These are phyloP conservation scores for Yarrowia keelungensis DNA, from an alignment of 805 yeast species.

Conservation along the genomic window DNA sequence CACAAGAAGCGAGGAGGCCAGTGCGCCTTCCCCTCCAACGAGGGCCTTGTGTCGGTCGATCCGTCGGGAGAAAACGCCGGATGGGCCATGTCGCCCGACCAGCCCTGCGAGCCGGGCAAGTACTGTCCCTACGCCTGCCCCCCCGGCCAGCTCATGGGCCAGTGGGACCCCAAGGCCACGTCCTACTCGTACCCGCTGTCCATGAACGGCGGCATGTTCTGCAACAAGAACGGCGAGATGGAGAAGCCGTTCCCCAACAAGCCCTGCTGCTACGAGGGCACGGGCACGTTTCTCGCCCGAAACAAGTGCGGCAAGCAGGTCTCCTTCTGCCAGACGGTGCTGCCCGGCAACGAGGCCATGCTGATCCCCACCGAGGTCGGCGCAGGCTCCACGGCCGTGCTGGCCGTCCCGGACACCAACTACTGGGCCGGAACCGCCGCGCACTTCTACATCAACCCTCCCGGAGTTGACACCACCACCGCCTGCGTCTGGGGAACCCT, in stretches of 20 bases:
- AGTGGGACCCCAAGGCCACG: conserved; percentile 84
- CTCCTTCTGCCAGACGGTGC: conserved; percentile 90
- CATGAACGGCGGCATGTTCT: conserved; percentile 81
- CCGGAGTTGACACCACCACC: conserved; percentile 76
- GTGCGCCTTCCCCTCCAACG: conserved; percentile 72
- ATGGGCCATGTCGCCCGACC: conserved; percentile 86
- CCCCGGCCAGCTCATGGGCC: conserved; percentile 85
- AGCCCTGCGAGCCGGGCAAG: conserved; percentile 71
- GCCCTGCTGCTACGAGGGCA: conserved; percentile 77
- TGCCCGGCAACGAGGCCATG: conserved; percentile 96
- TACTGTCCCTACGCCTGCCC: conserved; percentile 94
- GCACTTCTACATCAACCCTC: conserved; percentile 83
- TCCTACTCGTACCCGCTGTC: conserved; percentile 78
- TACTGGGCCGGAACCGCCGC: conserved; percentile 90
- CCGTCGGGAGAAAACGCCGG: conserved; percentile 68
- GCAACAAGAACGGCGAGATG: conserved; percentile 72
- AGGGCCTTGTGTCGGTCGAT: conserved; percentile 75
- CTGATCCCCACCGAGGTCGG: conserved; percentile 78
- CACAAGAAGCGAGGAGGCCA: conserved; percentile 43
- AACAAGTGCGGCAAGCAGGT: conserved; percentile 66
- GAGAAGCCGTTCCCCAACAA: conserved; percentile 64
- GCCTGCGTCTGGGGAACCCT: conserved; percentile 87
- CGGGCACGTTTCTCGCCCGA: conserved; percentile 70
- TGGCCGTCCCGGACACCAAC: conserved; percentile 80
- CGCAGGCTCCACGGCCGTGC: conserved; percentile 55